Evolutionary conservation across 108 stramenopile species (phyloP), one percentile per base, ranked within the genome.

Genomic region (Discostella stelligeroides): DNA sequence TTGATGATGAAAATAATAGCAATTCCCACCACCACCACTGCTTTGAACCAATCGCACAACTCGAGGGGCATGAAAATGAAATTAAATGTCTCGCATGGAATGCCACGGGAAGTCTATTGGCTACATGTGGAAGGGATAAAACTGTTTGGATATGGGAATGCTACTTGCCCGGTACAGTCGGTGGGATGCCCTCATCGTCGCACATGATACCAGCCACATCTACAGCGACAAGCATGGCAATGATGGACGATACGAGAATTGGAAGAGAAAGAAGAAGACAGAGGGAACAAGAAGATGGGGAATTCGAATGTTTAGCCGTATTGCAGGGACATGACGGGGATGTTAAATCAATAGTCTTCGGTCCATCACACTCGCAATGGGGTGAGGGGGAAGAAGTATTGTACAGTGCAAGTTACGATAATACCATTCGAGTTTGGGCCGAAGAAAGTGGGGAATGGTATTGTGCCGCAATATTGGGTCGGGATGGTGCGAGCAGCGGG

Each of bases 81-180:
- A 88, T 96, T 43, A 98, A 98, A 62, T 76, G 83, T 63, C 85
- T 97, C 0, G 75, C 85, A 9, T 99, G 96, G 95, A 98, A 91
- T 80, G 60, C 76, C 6, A 95, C 91, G 7, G 98, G 96, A 7
- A 79, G 85, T 0, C 63, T 95, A 20, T 70, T 99, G 37, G 99
- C 99, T 7, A 97, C 95, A 27, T 97, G 97, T 66, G 92, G 96
- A 17, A 81, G 98, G n/a, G 98, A 98, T 79, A 99, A 99, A 68
- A 92, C 88, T 41, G 92, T 99, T 45, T 99, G 99, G 99, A 76
- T 99, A 46, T 99, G 98, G 98, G 97, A 99, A 70, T 89, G 85
- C 38, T 85, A 86, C 67, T 63, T 91, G 23, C 81, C 87, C 27
- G 89, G 89, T 6, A 81, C 90, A 6, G 67, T 90, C 40, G 90